A percentile compares a stretch with the other conserved stretches of the same genome.
Evolutionary conservation across 148 eudicot genomes (phyloP).

Genomic region (Rhododendron henanense): DNA sequence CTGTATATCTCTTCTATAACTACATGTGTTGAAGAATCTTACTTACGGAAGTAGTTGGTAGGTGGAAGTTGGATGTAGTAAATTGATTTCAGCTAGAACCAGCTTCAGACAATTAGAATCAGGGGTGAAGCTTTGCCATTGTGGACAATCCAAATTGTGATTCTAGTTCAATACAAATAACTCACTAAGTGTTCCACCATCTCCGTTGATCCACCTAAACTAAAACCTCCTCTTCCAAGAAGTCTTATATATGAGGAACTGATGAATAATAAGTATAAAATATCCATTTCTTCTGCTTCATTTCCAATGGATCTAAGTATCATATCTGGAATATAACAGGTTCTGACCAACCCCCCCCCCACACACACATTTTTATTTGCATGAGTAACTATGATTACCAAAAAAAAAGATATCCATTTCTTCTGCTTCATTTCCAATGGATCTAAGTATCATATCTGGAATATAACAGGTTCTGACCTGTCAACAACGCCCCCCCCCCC

Average conservation of each 20-base stretch:
- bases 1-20: not conserved
- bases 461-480: not conserved
- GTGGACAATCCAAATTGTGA: not conserved
- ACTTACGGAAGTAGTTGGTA: not conserved
- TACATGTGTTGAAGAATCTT: not conserved
- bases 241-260: not conserved
- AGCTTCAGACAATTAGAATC: not conserved
- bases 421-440: constrained; percentile 2
- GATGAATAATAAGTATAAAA: not conserved
- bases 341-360: too few relatives aligned
- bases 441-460: not conserved
- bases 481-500: not conserved
- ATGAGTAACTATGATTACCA: not conserved
- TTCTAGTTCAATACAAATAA: not conserved
- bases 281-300: constrained; percentile 2
- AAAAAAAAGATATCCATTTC: not conserved
- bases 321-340: not conserved
- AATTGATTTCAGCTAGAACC: not conserved
- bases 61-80: not conserved
- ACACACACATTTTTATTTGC: not conserved
- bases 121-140: not conserved
- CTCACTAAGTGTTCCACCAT: not conserved
- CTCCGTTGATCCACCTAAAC: not conserved
- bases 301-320: not conserved
- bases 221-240: not conserved